Base-by-base conservation (phyloP, 1,139 yeast genomes). In the Debaryomycetaceae sp. region DNA sequence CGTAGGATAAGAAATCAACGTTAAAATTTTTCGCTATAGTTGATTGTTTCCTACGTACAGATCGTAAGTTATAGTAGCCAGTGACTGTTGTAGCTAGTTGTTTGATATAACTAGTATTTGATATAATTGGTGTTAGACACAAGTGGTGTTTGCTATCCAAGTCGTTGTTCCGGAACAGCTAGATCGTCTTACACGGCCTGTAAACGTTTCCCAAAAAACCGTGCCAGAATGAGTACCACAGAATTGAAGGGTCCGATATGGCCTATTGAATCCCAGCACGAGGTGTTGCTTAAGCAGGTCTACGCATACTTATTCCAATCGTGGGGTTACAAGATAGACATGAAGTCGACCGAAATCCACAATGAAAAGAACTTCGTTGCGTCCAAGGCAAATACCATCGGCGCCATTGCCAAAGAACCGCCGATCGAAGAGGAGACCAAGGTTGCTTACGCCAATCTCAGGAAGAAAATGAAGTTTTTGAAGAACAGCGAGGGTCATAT, bases 231-330 rank as follows among this genome's bases (percentile, higher is more conserved):
- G 11, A 24, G n/a, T 39, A 29, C 24, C 11, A n/a, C 23, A 14
- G 23, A 29, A 24, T 17, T 20, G 41, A 39, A 7, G 11, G 31
- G 31, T 8, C 31, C 31, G 8, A 22, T 39, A 11, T 39, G 41
- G 41, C 17, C 22, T 3, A 22, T 39, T 14, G 17, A 34, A 17
- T 23, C 23, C n/a, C 11, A 23, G 20, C 36, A 43, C 24, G 95
- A 86, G 56, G 68, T 75, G 45, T 72, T 72, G 36, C 72, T 89
- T 54, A 88, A 88, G 64, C 91, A 87, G 58, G 74, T 83, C 42
- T 86, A 95, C 93, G 81, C 86, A 36, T 27, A 27, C 31, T 27
- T 27, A 2, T 11, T 27, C 4, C 8, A 27, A 11, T 27, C 31
- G 3, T 27, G 31, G 31, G 31, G 31, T 4, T 27, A 27, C 31